Base-by-base conservation (phyloP, 164 flowering plant genomes). In the Houttuynia cordata region DNA sequence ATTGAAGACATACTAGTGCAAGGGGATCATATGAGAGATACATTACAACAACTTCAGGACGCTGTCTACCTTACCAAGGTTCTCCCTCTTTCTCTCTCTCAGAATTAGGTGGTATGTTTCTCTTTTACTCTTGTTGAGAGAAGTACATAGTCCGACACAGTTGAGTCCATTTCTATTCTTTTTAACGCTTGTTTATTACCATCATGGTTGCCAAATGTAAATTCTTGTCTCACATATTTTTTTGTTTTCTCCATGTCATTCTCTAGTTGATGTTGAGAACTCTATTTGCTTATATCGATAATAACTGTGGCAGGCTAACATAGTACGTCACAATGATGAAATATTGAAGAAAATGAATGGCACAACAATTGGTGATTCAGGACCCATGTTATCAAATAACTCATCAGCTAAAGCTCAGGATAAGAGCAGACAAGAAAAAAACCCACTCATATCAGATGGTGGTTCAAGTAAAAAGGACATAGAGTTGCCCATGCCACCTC, bases 401-500 rank as follows among this genome's bases (percentile, higher is more conserved):
- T 56, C 71, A 41, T 25, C 70, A 59, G 57, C 51, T 34, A 70
- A 70, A 64, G 49, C 62, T 61, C 67, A 76, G 22, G 60, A 59
- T 64, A 62, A 37, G 70, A 61, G 59, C 45, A 55, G 60, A 56
- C 62, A 62, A 69, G 65, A 57, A 37, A 62, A 68, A 53, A 71
- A 69, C 59, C 53, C 60, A n/a, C 56, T 69, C 40, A 64, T 62
- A 56, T 62, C 68, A 21, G 19, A 24, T 4, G 34, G 37, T 24
- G 64, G 60, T 69, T 70, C 81, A 57, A 61, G 78, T 45, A 64
- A 62, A 56, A 78, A 73, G 66, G 98, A 92, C 73, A 54, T 77
- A 41, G 96, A 84, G 72, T 77, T 92, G 84, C 95, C 89, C 41
- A 83, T 87, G 86, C 93, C 98, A 56, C 95, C 95, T 69, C 78